Conservation (phyloP, 257 asterid species). For the Gentiana dahurica region DNA sequence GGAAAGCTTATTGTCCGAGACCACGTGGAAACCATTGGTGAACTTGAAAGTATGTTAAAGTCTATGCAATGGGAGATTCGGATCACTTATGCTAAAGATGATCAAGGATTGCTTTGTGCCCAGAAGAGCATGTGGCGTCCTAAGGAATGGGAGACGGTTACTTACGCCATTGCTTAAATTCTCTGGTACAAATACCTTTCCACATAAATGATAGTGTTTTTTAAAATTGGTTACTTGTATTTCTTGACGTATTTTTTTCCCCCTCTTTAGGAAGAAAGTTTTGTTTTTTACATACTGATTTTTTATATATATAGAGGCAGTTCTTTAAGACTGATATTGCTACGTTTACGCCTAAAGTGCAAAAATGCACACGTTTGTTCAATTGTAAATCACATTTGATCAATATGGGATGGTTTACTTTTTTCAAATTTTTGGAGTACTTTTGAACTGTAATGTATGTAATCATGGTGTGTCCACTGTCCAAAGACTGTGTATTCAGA, state of each 20-base stretch:
- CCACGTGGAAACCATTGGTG: slow-evolving; percentile 41
- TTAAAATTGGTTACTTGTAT: slow-evolving; percentile 3
- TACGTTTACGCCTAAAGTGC: no score
- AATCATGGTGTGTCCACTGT: no score
- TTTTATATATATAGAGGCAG: no score
- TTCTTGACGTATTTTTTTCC: slow-evolving; percentile 5
- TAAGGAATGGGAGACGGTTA: slow-evolving; percentile 42
- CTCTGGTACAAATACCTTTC: slow-evolving; percentile 1
- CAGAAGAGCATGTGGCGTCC: slow-evolving; percentile 84
- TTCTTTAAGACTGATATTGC: no score
- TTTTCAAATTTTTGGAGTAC: no score
- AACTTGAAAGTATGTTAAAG: slow-evolving; percentile 59
- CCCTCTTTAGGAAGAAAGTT: slow-evolving; percentile 1
- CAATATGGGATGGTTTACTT: no score
- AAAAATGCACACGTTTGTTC: no score
- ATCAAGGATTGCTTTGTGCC: slow-evolving; percentile 70
- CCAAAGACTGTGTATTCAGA: no score
- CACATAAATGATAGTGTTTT: not conserved
- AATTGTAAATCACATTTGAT: no score
- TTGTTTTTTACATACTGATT: not conserved
- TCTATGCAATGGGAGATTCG: slow-evolving; percentile 82
- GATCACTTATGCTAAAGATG: slow-evolving; percentile 66
- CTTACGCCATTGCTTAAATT: slow-evolving; percentile 46
- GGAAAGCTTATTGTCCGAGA: slow-evolving; percentile 87
- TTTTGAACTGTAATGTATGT: no score